These are phyloP conservation scores for Trichoderma gamsii DNA, from an alignment of 495 filamentous ascomycete species.

Conservation along the genomic window DNA sequence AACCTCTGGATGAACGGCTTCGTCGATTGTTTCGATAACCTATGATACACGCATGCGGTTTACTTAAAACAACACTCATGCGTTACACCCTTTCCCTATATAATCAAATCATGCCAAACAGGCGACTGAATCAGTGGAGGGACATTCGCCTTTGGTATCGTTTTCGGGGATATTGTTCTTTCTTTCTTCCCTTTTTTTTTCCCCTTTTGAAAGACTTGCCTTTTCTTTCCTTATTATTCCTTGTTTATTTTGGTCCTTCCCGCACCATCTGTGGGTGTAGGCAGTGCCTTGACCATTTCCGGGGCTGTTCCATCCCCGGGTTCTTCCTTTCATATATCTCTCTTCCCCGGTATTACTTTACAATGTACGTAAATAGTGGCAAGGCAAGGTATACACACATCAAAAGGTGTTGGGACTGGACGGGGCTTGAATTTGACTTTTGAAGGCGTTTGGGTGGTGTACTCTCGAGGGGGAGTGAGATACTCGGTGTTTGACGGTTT, in stretches of 20 bases:
- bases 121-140: neutral
- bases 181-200: neutral
- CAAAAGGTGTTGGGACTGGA: slow-evolving; percentile 29
- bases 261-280: neutral
- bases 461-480: neutral
- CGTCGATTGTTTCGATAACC: neutral
- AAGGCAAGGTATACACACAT: slow-evolving; percentile 30
- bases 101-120: neutral
- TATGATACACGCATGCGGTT: neutral
- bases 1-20: too few species aligned
- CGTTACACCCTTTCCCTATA: neutral
- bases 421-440: neutral
- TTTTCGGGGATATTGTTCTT: neutral
- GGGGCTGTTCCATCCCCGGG: neutral
- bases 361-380: slow-evolving; percentile 25
- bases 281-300: slow-evolving; percentile 7
- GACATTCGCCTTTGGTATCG: neutral
- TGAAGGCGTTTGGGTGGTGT: neutral
- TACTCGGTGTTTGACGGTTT: slow-evolving; percentile 12
- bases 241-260: neutral
- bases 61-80: neutral
- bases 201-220: neutral
- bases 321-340: neutral
- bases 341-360: slow-evolving; percentile 13
- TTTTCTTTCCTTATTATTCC: neutral